Evolutionary conservation across 176 grass and related monocot species (phyloP).

Genomic region (Ananas comosus): DNA sequence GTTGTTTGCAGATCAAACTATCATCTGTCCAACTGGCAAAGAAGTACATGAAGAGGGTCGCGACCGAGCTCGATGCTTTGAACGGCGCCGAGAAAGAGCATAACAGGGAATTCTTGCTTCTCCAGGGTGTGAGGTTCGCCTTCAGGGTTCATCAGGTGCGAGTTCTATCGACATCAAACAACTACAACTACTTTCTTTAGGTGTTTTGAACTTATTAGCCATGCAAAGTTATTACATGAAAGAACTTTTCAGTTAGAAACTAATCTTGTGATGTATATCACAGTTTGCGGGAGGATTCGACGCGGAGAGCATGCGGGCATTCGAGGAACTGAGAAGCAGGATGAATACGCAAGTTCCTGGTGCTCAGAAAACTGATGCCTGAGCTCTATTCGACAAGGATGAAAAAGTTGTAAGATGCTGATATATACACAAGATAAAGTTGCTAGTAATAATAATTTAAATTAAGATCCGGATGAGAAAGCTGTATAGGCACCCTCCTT

Average conservation of each 20-base stretch:
- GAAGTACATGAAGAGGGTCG: constrained; percentile 93
- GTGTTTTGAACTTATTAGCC: background rate
- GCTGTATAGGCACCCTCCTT: background rate
- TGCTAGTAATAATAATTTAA: too few relatives aligned
- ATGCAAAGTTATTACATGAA: background rate
- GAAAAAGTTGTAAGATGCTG: background rate
- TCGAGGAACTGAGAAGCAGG: constrained; percentile 74
- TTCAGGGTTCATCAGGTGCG: constrained; percentile 87
- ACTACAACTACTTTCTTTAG: too few relatives aligned
- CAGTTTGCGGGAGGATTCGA: constrained; percentile 95
- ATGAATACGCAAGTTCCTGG: constrained; percentile 24
- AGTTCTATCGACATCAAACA: background rate
- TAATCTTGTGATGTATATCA: background rate
- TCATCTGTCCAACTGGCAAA: constrained; percentile 83
- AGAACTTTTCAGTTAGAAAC: background rate
- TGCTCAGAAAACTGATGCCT: constrained; percentile 16
- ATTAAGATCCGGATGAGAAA: background rate
- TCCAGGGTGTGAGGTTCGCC: constrained; percentile 88
- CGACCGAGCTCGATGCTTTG: constrained; percentile 69
- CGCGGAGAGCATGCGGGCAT: constrained; percentile 74
- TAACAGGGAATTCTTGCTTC: constrained; percentile 88
- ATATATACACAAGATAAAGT: too few relatives aligned
- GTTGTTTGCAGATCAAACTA: constrained; percentile 61
- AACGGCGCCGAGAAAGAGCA: constrained; percentile 65
- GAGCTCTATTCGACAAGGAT: background rate